Evolutionary conservation across 2,329 filamentous ascomycete species (phyloP).

Genomic region (Fusarium mexicanum): DNA sequence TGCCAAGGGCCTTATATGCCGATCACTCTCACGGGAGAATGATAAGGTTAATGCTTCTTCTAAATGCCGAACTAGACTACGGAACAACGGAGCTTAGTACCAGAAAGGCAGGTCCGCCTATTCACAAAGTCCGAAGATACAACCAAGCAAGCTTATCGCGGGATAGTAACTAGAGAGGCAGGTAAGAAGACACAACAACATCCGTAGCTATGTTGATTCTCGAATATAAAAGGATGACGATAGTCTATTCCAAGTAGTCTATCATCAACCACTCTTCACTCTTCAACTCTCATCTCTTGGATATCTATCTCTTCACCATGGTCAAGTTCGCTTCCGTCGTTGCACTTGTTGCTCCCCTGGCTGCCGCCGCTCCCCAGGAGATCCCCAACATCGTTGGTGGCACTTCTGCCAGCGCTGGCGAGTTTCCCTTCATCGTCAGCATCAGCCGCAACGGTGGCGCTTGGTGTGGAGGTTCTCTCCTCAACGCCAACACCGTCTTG

Average conservation of each 20-base stretch:
- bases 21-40: constrained; percentile 20
- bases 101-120: constrained; percentile 19
- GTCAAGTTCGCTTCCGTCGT: constrained; percentile 23
- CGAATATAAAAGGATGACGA: constrained; percentile 6
- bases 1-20: constrained; percentile 14
- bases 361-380: constrained; percentile 19
- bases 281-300: constrained; percentile 18
- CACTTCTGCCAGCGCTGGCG: constrained; percentile 34
- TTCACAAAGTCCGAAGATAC: not conserved
- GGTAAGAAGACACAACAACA: not conserved
- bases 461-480: constrained; percentile 44
- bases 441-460: constrained; percentile 27
- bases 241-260: not conserved
- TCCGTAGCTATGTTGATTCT: not conserved
- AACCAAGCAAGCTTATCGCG: constrained; percentile 17
- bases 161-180: constrained; percentile 4
- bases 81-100: constrained; percentile 17
- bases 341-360: constrained; percentile 24
- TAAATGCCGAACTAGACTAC: constrained; percentile 20
- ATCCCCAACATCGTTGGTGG: constrained; percentile 41
- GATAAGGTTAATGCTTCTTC: constrained; percentile 22
- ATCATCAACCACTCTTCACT: constrained; percentile 9
- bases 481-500: constrained; percentile 47
- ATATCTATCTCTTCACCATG: constrained; percentile 9
- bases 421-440: constrained; percentile 48